Base-by-base conservation (phyloP, 164 flowering plant genomes). In the Akebia trifoliata region DNA sequence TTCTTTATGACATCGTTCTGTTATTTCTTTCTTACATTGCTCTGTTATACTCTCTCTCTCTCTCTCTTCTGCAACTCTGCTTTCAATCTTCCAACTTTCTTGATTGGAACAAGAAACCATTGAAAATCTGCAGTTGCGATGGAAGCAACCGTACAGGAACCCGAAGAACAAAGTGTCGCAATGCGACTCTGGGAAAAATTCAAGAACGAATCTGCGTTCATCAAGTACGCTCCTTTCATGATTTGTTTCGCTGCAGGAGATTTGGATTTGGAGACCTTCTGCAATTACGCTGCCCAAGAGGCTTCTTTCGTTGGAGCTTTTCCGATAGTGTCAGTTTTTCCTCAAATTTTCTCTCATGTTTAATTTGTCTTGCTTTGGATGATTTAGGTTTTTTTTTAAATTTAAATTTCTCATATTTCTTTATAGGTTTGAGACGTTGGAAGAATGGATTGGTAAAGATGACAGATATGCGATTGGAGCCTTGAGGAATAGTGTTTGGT, bases 371-470 rank as follows among this genome's bases (percentile, higher is more conserved):
- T n/a, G n/a, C n/a, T n/a, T n/a, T n/a, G n/a, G n/a, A n/a, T n/a
- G n/a, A n/a, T n/a, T n/a, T n/a, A n/a, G n/a, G n/a, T n/a, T n/a
- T n/a, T n/a, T n/a, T n/a, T n/a, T n/a, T n/a, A n/a, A n/a, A 50
- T n/a, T 48, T 18, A 6, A n/a, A 32, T 31, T 6, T 2, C n/a
- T n/a, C n/a, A n/a, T n/a, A n/a, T 22, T 51, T 59, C 26, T 42
- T 40, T 0, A 17, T 39, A 86, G 94, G 70, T 86, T 76, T 60
- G 86, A 87, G 57, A 70, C 83, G 78, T 92, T 93, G 5, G 93
- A 82, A 60, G 95, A 87, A 20, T 83, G 84, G 67, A 86, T 95
- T 62, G 99, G 87, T 74, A 97, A 93, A 59, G 98, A 93, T 48
- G 94, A 75, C 14, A 90, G 86, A 56, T 54, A 68, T 47, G 78